Conservation (phyloP, 805 yeast genomes). For the Sugiyamaella americana region DNA sequence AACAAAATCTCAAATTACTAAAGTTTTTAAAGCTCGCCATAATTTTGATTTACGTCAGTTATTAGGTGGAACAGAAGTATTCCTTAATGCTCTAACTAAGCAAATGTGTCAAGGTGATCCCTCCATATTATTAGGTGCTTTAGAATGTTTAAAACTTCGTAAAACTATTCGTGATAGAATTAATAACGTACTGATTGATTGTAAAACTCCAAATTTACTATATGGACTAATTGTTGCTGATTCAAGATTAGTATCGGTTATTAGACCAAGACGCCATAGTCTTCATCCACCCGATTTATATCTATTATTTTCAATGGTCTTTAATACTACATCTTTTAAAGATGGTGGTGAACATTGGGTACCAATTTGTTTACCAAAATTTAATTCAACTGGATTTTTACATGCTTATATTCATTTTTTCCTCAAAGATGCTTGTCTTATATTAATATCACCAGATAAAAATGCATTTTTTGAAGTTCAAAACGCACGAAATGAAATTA, state of each 20-base stretch:
- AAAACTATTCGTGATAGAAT: slow-evolving; percentile 53
- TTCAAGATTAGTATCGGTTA: slow-evolving; percentile 58
- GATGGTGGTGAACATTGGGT: slow-evolving; percentile 75
- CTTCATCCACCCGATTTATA: slow-evolving; percentile 79
- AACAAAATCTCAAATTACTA: slow-evolving; percentile 69
- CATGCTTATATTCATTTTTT: slow-evolving; percentile 71
- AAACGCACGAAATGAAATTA: slow-evolving; percentile 48
- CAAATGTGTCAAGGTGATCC: slow-evolving; percentile 51
- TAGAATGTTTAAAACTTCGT: slow-evolving; percentile 57
- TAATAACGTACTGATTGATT: slow-evolving; percentile 46
- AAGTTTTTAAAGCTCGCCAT: slow-evolving; percentile 62
- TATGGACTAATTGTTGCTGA: slow-evolving; percentile 70
- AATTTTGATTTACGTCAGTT: slow-evolving; percentile 77
- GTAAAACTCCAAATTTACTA: slow-evolving; percentile 49
- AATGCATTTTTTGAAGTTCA: slow-evolving; percentile 75
- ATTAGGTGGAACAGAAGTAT: slow-evolving; percentile 69
- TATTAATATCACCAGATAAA: slow-evolving; percentile 61
- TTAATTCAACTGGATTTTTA: slow-evolving; percentile 81
- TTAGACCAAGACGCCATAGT: slow-evolving; percentile 73
- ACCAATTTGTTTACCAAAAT: slow-evolving; percentile 87
- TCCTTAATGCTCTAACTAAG: slow-evolving; percentile 57
- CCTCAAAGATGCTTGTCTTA: slow-evolving; percentile 37
- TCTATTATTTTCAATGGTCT: slow-evolving; percentile 63
- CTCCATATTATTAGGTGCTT: slow-evolving; percentile 55
- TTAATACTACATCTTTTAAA: slow-evolving; percentile 47